phyloP scores from a whole-genome alignment of 805 yeast genomes.

The Saccharomycopsis synnaedendra region DNA sequence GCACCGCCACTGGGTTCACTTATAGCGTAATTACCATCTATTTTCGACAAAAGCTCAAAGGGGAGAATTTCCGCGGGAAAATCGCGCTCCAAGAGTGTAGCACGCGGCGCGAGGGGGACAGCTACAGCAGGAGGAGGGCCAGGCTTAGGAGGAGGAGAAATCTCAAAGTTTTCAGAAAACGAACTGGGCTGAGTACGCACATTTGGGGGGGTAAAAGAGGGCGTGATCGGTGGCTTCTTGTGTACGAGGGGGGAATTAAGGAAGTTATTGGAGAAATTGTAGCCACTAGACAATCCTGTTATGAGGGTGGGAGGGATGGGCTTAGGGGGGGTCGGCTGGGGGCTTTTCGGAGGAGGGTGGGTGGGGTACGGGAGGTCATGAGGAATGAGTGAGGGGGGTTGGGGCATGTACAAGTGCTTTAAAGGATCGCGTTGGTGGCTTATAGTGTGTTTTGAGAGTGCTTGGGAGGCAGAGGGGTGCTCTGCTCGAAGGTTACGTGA shows the following conservation, averaged over 20 bases:
- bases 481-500: no score
- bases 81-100: conserved; percentile 16
- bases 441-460: no score
- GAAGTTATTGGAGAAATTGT: conserved; percentile 15
- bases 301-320: conserved; percentile 11
- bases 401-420: no score
- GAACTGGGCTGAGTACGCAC: conserved; percentile 16
- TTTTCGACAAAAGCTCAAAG: conserved; percentile 14
- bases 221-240: no score
- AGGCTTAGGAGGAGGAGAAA: not conserved
- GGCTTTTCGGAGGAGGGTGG: no score
- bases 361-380: no score
- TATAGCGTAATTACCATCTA: conserved; percentile 13
- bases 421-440: no score
- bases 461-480: no score
- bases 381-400: no score
- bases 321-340: not conserved
- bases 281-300: conserved; percentile 13
- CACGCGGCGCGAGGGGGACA: not conserved
- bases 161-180: conserved; percentile 1
- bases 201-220: not conserved
- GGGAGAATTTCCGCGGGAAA: conserved; percentile 17
- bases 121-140: not conserved
- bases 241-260: conserved; percentile 8
- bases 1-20: conserved; percentile 3